A percentile compares a stretch with the other conserved stretches of the same genome.
These are phyloP conservation scores for Cystoderma amianthinum DNA, from an alignment of 768 basidiomycete species.

Conservation along the genomic window DNA sequence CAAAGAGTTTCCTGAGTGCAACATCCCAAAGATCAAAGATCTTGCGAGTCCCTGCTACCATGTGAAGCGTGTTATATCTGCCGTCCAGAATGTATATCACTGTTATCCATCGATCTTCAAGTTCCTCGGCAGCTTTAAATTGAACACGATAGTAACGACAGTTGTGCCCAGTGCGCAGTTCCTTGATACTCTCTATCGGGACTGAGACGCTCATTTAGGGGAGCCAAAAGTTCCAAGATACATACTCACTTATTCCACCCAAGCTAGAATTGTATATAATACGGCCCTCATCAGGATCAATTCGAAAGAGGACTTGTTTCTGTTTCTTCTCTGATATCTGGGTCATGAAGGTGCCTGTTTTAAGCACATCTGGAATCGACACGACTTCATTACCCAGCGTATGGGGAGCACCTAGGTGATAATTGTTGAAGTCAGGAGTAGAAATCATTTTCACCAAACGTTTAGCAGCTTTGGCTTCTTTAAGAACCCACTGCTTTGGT, in stretches of 20 bases:
- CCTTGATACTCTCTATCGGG: conserved; percentile 80
- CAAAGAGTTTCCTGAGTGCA: conserved; percentile 57
- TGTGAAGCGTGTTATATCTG: conserved; percentile 79
- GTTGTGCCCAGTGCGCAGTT: conserved; percentile 70
- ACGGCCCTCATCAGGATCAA: not conserved
- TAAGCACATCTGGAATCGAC: not conserved
- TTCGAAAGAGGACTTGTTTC: not conserved
- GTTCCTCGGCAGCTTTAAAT: conserved; percentile 54
- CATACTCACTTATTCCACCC: not conserved
- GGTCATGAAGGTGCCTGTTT: not conserved
- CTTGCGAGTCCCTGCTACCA: conserved; percentile 60
- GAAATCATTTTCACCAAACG: not conserved
- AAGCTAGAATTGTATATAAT: not conserved
- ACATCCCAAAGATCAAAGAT: conserved; percentile 44
- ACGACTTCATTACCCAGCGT: not conserved
- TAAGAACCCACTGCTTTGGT: conserved; percentile 2
- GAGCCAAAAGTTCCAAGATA: not conserved
- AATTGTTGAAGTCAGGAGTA: too few species aligned
- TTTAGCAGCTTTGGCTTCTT: not conserved
- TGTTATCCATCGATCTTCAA: conserved; percentile 76
- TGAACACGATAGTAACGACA: conserved; percentile 67
- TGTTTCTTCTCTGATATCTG: conserved; percentile 1
- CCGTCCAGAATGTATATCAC: conserved; percentile 77
- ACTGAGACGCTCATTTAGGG: conserved; percentile 38
- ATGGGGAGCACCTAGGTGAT: not conserved